phyloP scores from a whole-genome alignment of 345 rosid species.

The Corchorus olitorius region DNA sequence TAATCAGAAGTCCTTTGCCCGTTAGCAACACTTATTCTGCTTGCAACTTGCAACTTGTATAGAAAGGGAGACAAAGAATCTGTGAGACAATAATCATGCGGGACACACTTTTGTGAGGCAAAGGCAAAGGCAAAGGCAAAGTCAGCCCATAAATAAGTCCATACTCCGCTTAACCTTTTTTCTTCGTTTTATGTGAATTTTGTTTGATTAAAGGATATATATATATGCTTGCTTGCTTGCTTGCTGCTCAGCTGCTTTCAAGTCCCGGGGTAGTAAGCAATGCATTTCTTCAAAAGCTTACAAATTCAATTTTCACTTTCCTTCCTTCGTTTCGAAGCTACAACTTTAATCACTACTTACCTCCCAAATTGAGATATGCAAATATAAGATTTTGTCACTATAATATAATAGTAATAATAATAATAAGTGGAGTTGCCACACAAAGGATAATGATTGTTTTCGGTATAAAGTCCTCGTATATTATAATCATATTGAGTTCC shows the following conservation, averaged over 20 bases:
- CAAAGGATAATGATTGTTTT: no score
- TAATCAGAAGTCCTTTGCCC: not conserved
- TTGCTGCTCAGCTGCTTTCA: not conserved
- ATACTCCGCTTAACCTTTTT: not conserved
- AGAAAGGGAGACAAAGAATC: slow-evolving; percentile 24
- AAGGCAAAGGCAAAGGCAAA: not conserved
- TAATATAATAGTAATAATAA: no score
- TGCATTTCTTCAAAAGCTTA: not conserved
- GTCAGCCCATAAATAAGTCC: not conserved
- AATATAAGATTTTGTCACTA: no score
- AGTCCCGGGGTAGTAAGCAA: slow-evolving; percentile 24
- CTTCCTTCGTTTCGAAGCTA: not conserved
- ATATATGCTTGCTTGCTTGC: no score
- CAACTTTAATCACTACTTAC: not conserved
- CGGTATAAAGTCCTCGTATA: no score
- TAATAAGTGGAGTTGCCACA: no score
- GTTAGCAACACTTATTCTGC: slow-evolving; percentile 16
- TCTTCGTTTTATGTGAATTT: not conserved
- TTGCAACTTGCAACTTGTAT: slow-evolving; percentile 1
- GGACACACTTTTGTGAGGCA: slow-evolving; percentile 12
- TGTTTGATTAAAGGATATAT: not conserved
- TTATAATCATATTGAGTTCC: no score
- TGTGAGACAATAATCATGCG: slow-evolving; percentile 19
- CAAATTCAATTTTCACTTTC: not conserved
- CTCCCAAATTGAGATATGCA: not conserved